Percentiles rank a stretch among this genome's conserved stretches.
Conservation (phyloP, 2,329 filamentous ascomycete species). For the Hypomyces rosellus region DNA sequence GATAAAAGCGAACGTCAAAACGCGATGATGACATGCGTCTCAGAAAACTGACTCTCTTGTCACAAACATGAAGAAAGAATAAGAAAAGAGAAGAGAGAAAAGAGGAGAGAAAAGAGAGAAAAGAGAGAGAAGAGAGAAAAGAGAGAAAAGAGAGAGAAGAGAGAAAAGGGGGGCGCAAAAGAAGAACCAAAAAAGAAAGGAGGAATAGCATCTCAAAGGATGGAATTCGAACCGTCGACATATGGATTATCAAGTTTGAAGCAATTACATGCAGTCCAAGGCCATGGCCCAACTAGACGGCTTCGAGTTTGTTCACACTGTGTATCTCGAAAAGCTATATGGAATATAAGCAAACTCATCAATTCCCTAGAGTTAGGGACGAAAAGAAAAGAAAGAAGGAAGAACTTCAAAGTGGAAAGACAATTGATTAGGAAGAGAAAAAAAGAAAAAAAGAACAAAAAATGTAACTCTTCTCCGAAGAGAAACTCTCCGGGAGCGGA, state of each 20-base stretch:
- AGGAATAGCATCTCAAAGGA: slow-evolving; percentile 20
- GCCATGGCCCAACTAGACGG: slow-evolving; percentile 27
- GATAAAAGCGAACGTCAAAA: too few species aligned
- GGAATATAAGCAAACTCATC: not conserved
- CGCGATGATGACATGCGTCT: too few species aligned
- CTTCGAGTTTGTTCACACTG: slow-evolving; percentile 15
- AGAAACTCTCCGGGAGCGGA: slow-evolving; percentile 1
- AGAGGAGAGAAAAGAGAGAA: not conserved
- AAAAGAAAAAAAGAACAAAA: not conserved
- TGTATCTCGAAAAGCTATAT: too few species aligned
- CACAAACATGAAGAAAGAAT: not conserved
- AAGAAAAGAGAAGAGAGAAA: slow-evolving; percentile 16
- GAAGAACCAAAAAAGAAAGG: slow-evolving; percentile 14
- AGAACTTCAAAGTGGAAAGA: not conserved
- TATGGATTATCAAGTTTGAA: slow-evolving; percentile 17
- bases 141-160: not conserved
- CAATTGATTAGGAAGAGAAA: not conserved
- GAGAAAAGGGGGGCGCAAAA: not conserved
- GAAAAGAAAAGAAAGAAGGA: not conserved
- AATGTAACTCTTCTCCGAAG: not conserved
- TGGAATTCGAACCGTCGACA: slow-evolving; percentile 25
- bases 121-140: not conserved
- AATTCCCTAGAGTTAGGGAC: not conserved
- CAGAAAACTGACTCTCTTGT: too few species aligned
- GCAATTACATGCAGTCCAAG: slow-evolving; percentile 24